phyloP scores from a whole-genome alignment of 805 yeast species.

The Teunomyces kruisii region DNA sequence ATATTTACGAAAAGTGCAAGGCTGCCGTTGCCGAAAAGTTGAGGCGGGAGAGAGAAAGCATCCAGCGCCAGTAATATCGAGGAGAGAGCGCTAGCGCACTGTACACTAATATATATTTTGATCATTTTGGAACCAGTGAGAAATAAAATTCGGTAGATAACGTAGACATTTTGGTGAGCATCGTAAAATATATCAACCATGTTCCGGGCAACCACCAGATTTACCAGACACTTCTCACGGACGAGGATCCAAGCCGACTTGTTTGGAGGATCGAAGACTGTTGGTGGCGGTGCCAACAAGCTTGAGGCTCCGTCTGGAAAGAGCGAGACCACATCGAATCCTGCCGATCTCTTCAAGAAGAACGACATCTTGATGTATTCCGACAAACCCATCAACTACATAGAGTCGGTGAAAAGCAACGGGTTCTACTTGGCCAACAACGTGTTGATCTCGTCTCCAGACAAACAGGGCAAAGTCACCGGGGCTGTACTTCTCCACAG shows the following conservation, averaged over 20 bases:
- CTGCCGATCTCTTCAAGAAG: conserved; percentile 43
- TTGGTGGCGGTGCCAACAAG: conserved; percentile 6
- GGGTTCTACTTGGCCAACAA: conserved; percentile 62
- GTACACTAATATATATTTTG: neutral
- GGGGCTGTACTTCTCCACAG: conserved; percentile 53
- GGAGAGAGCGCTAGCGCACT: no score
- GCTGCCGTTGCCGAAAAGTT: conserved; percentile 25
- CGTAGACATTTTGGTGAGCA: neutral
- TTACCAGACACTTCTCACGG: neutral
- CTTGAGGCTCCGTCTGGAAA: conserved; percentile 34
- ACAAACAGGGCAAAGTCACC: conserved; percentile 33
- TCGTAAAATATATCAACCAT: neutral
- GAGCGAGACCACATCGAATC: conserved; percentile 40
- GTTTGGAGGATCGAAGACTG: conserved; percentile 30
- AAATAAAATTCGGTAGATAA: no score
- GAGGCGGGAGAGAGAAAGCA: conserved; percentile 12
- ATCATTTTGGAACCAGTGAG: no score
- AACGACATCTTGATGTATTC: conserved; percentile 45
- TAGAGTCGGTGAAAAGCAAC: conserved; percentile 46
- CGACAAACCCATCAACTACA: conserved; percentile 42
- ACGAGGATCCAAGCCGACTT: conserved; percentile 11
- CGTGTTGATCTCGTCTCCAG: conserved; percentile 45
- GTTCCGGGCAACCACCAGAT: neutral
- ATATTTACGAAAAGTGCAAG: conserved; percentile 29
- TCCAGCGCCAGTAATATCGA: neutral